phyloP scores from a whole-genome alignment of 805 yeast genomes.

The Cyberlindnera mississippiensis region DNA sequence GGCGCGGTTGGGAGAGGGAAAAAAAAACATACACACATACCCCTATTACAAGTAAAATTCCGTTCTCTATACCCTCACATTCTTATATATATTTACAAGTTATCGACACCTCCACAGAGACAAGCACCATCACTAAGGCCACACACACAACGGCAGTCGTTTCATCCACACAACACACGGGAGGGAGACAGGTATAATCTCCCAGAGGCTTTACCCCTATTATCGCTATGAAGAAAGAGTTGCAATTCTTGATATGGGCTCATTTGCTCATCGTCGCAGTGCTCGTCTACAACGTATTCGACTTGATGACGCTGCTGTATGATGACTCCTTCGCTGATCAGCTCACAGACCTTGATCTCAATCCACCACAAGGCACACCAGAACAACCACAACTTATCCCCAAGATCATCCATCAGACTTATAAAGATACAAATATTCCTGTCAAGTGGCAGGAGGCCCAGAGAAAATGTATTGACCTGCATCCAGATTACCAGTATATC shows the following conservation, averaged over 20 bases:
- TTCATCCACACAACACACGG: too few species aligned
- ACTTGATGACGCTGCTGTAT: slow-evolving; percentile 66
- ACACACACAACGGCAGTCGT: too few species aligned
- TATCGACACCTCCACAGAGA: too few species aligned
- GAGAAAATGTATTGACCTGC: slow-evolving; percentile 67
- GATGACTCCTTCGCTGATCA: slow-evolving; percentile 70
- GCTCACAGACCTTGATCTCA: slow-evolving; percentile 56
- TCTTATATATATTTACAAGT: too few species aligned
- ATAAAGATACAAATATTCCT: slow-evolving; percentile 75
- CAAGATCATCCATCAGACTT: slow-evolving; percentile 90
- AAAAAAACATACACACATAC: too few species aligned
- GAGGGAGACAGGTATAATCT: too few species aligned
- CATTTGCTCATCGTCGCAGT: slow-evolving; percentile 44
- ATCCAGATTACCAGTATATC: slow-evolving; percentile 84
- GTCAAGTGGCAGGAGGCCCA: slow-evolving; percentile 79
- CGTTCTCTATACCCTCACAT: too few species aligned
- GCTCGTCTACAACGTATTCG: slow-evolving; percentile 58
- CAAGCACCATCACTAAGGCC: too few species aligned
- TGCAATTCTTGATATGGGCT: slow-evolving; percentile 54
- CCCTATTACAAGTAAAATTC: too few species aligned
- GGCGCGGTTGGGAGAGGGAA: neutral
- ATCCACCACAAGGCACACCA: slow-evolving; percentile 42
- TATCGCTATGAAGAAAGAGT: slow-evolving; percentile 57
- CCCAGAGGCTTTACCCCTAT: too few species aligned
- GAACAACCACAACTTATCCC: slow-evolving; percentile 64